Conservation (phyloP, 768 basidiomycete species). For the Sarcodon sp. region DNA sequence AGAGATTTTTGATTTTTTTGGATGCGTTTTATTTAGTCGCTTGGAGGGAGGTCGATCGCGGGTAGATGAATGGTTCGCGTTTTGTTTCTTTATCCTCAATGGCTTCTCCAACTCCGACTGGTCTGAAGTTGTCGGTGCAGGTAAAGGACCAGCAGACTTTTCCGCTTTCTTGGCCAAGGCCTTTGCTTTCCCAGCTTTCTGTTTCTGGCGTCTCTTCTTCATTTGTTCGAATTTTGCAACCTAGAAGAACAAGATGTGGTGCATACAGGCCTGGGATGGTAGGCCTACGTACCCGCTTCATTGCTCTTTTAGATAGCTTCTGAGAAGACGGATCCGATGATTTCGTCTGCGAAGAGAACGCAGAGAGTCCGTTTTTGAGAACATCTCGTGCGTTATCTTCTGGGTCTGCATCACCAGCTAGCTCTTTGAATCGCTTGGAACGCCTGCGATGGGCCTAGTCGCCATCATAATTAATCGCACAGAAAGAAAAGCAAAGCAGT, state of each 20-base stretch:
- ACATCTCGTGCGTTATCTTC: constrained; percentile 34
- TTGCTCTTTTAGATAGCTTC: constrained; percentile 40
- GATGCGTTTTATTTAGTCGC: too few relatives aligned
- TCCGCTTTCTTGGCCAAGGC: constrained; percentile 17
- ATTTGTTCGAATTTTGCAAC: constrained; percentile 31
- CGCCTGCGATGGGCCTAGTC: constrained; percentile 54
- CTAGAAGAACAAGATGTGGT: constrained; percentile 16
- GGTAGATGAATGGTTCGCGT: too few relatives aligned
- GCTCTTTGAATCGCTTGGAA: constrained; percentile 32
- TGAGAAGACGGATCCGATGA: constrained; percentile 1
- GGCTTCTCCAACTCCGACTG: too few relatives aligned
- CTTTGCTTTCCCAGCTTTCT: constrained; percentile 30
- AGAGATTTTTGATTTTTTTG: too few relatives aligned
- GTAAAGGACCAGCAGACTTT: background rate
- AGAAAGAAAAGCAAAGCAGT: too few relatives aligned
- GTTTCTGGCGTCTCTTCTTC: constrained; percentile 34
- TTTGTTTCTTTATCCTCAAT: too few relatives aligned
- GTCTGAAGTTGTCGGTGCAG: too few relatives aligned
- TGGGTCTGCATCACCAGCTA: constrained; percentile 26
- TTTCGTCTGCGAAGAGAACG: constrained; percentile 1
- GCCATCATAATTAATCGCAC: background rate
- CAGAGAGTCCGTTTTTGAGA: constrained; percentile 12
- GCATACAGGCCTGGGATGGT: background rate
- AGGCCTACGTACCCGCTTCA: constrained; percentile 40
- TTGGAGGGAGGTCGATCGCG: too few relatives aligned